Conservation (phyloP, 139 green algal species). For the Chlorella sp. region DNA sequence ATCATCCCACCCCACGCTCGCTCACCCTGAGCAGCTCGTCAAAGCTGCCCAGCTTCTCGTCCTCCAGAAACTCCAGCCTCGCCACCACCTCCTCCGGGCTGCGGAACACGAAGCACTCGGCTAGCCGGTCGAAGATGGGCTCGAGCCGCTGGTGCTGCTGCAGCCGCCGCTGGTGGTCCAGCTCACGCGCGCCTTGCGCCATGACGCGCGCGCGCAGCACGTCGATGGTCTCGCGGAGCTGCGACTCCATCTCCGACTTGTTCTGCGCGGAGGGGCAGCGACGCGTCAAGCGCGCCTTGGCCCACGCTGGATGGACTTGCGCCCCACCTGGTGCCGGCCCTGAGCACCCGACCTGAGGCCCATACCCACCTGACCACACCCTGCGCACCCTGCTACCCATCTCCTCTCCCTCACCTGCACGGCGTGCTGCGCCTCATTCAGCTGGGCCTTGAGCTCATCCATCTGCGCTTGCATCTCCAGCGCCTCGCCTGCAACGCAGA, state of each 20-base stretch:
- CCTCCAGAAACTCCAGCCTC: conserved; percentile 42
- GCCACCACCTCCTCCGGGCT: conserved; percentile 36
- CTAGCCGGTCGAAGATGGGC: conserved; percentile 40
- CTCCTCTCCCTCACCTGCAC: not conserved
- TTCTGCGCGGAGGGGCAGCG: not conserved
- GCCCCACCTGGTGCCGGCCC: not conserved
- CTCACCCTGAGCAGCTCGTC: conserved; percentile 35
- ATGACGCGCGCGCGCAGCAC: conserved; percentile 24
- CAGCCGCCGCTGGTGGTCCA: conserved; percentile 42
- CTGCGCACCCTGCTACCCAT: not conserved
- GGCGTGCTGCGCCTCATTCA: not conserved
- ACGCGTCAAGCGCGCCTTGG: not conserved
- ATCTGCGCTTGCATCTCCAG: not conserved
- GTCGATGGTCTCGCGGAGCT: conserved; percentile 38
- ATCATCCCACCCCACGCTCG: too few species aligned
- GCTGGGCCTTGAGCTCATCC: not conserved
- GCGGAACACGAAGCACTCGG: conserved; percentile 35
- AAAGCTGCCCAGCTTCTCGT: conserved; percentile 43
- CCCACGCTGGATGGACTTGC: too few species aligned
- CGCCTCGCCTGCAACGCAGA: too few species aligned
- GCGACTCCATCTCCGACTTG: conserved; percentile 18
- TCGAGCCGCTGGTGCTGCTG: conserved; percentile 32
- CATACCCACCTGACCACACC: not conserved
- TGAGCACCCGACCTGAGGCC: not conserved
- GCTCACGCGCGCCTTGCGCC: conserved; percentile 20